A percentile compares a stretch with the other conserved stretches of the same genome.
Conservation (phyloP, 441 rosid species). For the Bruguiera hainesii region DNA sequence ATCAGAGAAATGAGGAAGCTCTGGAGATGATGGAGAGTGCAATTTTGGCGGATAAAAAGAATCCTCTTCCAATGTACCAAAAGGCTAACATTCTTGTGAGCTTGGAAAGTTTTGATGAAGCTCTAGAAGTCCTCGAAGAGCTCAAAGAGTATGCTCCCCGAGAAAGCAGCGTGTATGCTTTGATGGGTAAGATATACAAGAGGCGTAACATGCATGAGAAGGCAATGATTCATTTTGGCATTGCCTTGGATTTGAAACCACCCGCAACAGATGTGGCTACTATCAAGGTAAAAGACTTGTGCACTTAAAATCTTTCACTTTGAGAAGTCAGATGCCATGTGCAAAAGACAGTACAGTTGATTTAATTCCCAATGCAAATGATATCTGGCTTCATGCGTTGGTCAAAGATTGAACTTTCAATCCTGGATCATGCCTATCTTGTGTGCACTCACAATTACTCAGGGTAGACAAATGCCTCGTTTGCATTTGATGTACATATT, state of each 20-base stretch:
- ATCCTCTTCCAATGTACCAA: slow-evolving; percentile 98
- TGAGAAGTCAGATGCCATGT: not conserved
- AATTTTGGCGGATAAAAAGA: slow-evolving; percentile 81
- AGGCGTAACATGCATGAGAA: slow-evolving; percentile 69
- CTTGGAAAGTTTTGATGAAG: slow-evolving; percentile 76
- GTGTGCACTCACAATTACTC: not conserved
- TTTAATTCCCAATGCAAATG: no score
- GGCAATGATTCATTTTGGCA: slow-evolving; percentile 94
- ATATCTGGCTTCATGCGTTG: no score
- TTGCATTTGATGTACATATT: not conserved
- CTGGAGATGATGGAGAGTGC: slow-evolving; percentile 90
- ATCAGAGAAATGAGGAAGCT: slow-evolving; percentile 88
- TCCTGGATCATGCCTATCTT: not conserved
- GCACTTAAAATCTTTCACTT: not conserved
- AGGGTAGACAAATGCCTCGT: not conserved
- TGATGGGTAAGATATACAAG: slow-evolving; percentile 91
- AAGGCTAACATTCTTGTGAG: slow-evolving; percentile 91
- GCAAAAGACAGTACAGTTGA: not conserved
- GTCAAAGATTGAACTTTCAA: not conserved
- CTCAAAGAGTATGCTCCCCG: slow-evolving; percentile 92
- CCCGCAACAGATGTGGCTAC: slow-evolving; percentile 86
- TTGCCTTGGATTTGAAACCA: slow-evolving; percentile 97
- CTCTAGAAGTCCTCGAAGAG: slow-evolving; percentile 87
- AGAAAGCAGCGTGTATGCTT: slow-evolving; percentile 91
- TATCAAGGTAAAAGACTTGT: slow-evolving; percentile 59